Evolutionary conservation across 2,329 filamentous ascomycete species (phyloP).

Genomic region (Hypoxylon sp.): DNA sequence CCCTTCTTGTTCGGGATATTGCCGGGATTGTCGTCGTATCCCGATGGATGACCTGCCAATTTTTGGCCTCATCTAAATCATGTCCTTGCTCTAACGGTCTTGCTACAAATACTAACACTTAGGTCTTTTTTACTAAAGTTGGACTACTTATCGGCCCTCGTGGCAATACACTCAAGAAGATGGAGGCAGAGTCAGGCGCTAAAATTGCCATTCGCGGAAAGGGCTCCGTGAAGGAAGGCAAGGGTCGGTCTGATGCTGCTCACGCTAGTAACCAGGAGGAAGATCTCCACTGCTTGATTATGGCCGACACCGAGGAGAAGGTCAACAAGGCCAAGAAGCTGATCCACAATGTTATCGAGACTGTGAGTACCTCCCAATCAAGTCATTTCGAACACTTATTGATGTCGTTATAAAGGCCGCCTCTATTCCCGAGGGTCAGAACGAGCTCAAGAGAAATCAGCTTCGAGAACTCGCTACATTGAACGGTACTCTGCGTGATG

Average conservation of each 20-base stretch:
- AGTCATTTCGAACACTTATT: constrained; percentile 34
- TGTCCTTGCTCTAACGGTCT: constrained; percentile 57
- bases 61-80: constrained; percentile 56
- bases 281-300: constrained; percentile 98
- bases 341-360: constrained; percentile 99
- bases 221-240: constrained; percentile 99
- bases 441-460: constrained; percentile 98
- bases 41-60: constrained; percentile 52
- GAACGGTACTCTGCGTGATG: constrained; percentile 98
- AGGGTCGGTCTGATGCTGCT: constrained; percentile 97
- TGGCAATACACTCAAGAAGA: constrained; percentile 99
- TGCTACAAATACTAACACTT: constrained; percentile 84
- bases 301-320: constrained; percentile 99
- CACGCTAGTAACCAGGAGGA: constrained; percentile 99
- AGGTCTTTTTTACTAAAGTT: constrained; percentile 90
- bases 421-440: constrained; percentile 98
- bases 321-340: constrained; percentile 99
- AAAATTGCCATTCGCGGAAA: constrained; percentile 99
- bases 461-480: constrained; percentile 96
- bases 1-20: constrained; percentile 61
- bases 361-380: constrained; percentile 73
- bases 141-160: constrained; percentile 99
- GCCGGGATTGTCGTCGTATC: constrained; percentile 60
- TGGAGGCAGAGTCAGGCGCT: constrained; percentile 96
- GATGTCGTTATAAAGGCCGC: constrained; percentile 76